These are phyloP conservation scores for Dioscorea zingiberensis DNA, from an alignment of 106 monocot genomes.

Conservation along the genomic window DNA sequence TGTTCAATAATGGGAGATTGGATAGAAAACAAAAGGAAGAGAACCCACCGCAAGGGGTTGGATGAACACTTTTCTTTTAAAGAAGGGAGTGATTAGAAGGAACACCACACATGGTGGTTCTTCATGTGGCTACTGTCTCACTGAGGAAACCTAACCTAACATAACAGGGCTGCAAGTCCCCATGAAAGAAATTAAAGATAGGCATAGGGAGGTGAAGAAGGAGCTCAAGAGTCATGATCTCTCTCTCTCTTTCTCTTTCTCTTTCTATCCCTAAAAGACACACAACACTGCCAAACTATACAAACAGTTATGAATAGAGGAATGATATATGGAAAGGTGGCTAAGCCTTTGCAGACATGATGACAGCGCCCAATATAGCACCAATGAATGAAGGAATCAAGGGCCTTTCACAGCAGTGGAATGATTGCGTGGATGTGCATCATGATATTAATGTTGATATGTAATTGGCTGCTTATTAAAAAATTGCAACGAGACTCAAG, in stretches of 20 bases:
- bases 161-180: neutral
- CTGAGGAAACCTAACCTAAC: neutral
- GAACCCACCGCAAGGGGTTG: neutral
- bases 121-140: neutral
- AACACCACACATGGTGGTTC: neutral
- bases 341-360: conserved; percentile 1
- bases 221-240: neutral
- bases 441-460: neutral
- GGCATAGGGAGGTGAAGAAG: neutral
- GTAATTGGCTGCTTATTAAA: neutral
- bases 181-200: neutral
- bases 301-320: neutral
- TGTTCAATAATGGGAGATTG: conserved; percentile 9
- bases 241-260: neutral
- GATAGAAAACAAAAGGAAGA: conserved; percentile 2
- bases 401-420: conserved; percentile 1
- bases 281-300: neutral
- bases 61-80: too few species aligned
- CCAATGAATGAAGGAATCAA: neutral
- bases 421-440: neutral
- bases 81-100: neutral
- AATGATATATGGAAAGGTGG: conserved; percentile 1
- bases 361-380: neutral
- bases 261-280: too few species aligned
- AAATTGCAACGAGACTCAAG: neutral